Base-by-base conservation (phyloP, 202 grass and related monocot species). In the Carex sylvatica region DNA sequence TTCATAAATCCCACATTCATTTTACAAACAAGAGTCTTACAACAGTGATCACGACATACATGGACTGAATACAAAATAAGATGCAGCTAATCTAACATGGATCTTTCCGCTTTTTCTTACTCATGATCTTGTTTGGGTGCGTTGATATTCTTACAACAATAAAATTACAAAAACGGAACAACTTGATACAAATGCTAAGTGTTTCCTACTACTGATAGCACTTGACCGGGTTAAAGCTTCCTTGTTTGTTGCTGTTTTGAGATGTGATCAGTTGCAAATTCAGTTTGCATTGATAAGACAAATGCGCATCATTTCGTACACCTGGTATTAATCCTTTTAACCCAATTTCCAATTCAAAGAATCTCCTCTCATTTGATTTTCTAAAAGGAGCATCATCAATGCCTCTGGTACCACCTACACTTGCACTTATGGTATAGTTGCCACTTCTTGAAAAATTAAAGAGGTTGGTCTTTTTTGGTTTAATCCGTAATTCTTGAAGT, bases 261-360 rank as follows among this genome's bases (percentile, higher is more conserved):
- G 9, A 47, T 11, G 70, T 6, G 6, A 38, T 66, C 69, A 91
- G 65, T 81, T 83, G 83, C 59, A 91, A 84, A 3, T 15, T 85
- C 82, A 89, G 78, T 40, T 78, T 82, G 84, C 90, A 92, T 18
- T 35, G 81, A 40, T 61, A 80, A 38, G 15, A 40, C 2, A 74
- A 38, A 49, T 26, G 4, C 30, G 13, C 53, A 84, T 72, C 5
- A 80, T 28, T 28, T 28, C n/a, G 53, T 79, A 11, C 61, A 49
- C 0, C 2, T 0, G 10, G 0, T 26, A 81, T 85, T 61, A 89
- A 11, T 7, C 84, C 87, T 28, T 36, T 66, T 13, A 91, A 53
- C 73, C 83, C 28, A 35, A 88, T 12, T 83, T 92, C 87, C 14
- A 94, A 78, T 2, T 26, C 52, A 77, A 94, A 94, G 49, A 1